A percentile compares a stretch with the other conserved stretches of the same genome.
Evolutionary conservation across 192 early-diverging fungal genomes (phyloP).

Genomic region (Entomortierella beljakovae): DNA sequence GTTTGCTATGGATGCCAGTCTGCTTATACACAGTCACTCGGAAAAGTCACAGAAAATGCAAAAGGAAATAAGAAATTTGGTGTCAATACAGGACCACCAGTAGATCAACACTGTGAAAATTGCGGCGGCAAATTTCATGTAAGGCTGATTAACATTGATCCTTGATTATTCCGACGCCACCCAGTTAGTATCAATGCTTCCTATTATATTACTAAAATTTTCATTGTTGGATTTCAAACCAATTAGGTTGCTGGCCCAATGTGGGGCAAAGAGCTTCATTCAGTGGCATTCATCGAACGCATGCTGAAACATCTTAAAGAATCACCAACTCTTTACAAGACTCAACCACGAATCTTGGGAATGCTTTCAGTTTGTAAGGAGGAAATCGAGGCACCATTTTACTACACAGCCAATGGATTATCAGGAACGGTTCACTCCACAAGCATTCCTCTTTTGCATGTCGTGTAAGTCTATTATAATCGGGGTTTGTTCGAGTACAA

Average conservation of each 20-base stretch:
- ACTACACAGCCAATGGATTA: slow-evolving; percentile 79
- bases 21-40: slow-evolving; percentile 80
- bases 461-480: slow-evolving; percentile 35
- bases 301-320: slow-evolving; percentile 83
- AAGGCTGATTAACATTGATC: slow-evolving; percentile 3
- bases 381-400: slow-evolving; percentile 81
- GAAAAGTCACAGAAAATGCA: slow-evolving; percentile 64
- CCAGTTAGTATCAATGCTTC: neutral
- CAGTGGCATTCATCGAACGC: slow-evolving; percentile 81
- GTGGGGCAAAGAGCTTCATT: slow-evolving; percentile 88
- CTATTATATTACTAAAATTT: neutral
- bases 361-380: slow-evolving; percentile 86
- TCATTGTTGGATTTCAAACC: neutral
- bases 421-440: slow-evolving; percentile 78
- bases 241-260: slow-evolving; percentile 91
- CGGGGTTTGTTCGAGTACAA: neutral
- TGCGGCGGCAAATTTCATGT: slow-evolving; percentile 83
- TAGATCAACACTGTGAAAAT: slow-evolving; percentile 72
- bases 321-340: slow-evolving; percentile 74
- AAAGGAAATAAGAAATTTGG: slow-evolving; percentile 75
- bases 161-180: neutral
- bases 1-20: slow-evolving; percentile 87
- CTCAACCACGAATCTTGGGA: slow-evolving; percentile 89
- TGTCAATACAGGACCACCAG: slow-evolving; percentile 69
- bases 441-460: slow-evolving; percentile 68